Base-by-base conservation (phyloP, 495 filamentous ascomycete species). In the Hyaloscypha variabilis region DNA sequence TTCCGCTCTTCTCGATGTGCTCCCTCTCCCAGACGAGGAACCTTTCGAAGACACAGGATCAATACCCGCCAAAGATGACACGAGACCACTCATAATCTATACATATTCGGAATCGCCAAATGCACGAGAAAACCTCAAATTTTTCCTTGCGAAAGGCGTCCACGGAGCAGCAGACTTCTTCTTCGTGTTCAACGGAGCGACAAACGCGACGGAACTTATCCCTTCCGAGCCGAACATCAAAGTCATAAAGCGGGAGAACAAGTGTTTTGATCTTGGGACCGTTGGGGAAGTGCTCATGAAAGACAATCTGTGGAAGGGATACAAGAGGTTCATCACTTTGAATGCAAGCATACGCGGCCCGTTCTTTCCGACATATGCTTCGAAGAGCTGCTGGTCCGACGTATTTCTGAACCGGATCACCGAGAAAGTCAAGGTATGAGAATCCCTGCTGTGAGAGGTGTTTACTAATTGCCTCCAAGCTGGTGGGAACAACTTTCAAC, bases 151-250 rank as follows among this genome's bases (percentile, higher is more conserved):
- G 21, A 59, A 75, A 26, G 74, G 63, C 21, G 57, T 77, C n/a
- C 74, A 77, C 58, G 64, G 13, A 29, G 56, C 30, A 19, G 74
- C 76, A 30, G 76, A 77, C 58, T 77, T 76, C 46, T 56, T 77
- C 34, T 76, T 77, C 69, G 69, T 78, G 58, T 63, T 78, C 61
- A 74, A 75, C 58, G 76, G 75, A 10, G 64, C 69, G 13, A 71
- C 68, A 26, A 64, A 64, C 17, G 39, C 14, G 13, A 23, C 28
- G 14, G 34, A 63, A n/a, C 23, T 63, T 5, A 31, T 65, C 1
- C 63, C 63, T 3, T 21, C 64, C 26, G 25, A 53, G 30, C 10
- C 62, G 25, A 77, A 78, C 60, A 69, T 78, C 30, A 58, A 66
- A 13, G 50, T 74, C 14, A 58, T 74, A 39, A 28, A 65, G 25